A percentile compares a stretch with the other conserved stretches of the same genome.
These are phyloP conservation scores for Globisporangium megalacanthum DNA, from an alignment of 352 stramenopile genomes.

Conservation along the genomic window DNA sequence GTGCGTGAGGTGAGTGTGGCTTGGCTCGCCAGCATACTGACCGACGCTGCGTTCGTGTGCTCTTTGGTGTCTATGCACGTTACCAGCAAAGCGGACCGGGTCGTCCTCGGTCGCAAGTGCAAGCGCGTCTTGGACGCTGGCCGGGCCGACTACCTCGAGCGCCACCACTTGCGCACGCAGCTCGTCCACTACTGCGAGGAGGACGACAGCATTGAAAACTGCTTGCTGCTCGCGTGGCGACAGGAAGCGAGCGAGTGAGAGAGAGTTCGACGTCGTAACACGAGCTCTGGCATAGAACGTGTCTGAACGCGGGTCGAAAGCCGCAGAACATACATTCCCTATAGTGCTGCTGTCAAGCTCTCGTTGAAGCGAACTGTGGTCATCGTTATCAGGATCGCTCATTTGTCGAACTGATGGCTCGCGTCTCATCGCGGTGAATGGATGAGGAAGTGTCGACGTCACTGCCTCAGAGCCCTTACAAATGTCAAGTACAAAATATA, in stretches of 20 bases:
- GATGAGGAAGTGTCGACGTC: too few species aligned
- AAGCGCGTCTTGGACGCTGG: conserved; percentile 75
- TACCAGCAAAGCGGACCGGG: conserved; percentile 49
- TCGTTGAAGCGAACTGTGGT: too few species aligned
- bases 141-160: conserved; percentile 46
- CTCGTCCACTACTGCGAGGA: conserved; percentile 78
- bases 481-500: too few species aligned
- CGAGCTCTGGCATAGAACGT: not conserved
- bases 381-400: too few species aligned
- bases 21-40: not conserved
- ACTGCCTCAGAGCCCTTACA: too few species aligned
- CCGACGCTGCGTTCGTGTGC: conserved; percentile 7
- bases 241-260: conserved; percentile 1
- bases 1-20: not conserved
- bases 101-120: conserved; percentile 57
- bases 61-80: not conserved
- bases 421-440: too few species aligned
- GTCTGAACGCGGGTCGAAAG: too few species aligned
- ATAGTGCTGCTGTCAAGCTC: too few species aligned
- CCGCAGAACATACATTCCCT: too few species aligned
- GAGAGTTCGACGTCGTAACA: not conserved
- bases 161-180: conserved; percentile 47
- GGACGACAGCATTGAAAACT: conserved; percentile 76
- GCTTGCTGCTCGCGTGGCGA: conserved; percentile 63
- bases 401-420: too few species aligned